A percentile compares a stretch with the other conserved stretches of the same genome.
phyloP scores from a whole-genome alignment of 2,329 filamentous ascomycete genomes.

The Leptoxyphium fumago region DNA sequence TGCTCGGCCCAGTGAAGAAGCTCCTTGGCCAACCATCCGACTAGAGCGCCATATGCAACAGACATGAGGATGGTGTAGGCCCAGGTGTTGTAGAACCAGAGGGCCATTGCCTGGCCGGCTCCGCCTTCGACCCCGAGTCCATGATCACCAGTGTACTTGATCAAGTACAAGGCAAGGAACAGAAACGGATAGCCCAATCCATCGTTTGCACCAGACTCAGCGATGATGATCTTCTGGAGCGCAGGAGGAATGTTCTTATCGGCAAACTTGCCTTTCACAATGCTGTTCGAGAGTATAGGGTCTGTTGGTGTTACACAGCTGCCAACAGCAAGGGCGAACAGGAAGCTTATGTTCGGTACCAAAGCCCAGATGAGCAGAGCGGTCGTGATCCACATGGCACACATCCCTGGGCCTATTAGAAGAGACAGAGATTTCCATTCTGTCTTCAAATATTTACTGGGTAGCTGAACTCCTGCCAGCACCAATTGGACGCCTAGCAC shows the following conservation, averaged over 20 bases:
- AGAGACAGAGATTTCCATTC: conserved; percentile 66
- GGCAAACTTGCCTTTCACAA: conserved; percentile 86
- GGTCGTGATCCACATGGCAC: conserved; percentile 72
- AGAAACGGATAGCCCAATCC: conserved; percentile 80
- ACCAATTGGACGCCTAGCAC: conserved; percentile 85
- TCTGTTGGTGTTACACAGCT: conserved; percentile 89
- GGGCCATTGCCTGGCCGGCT: conserved; percentile 50
- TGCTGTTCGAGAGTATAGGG: conserved; percentile 73
- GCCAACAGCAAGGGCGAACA: conserved; percentile 66
- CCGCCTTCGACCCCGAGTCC: conserved; percentile 43
- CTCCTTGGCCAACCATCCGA: conserved; percentile 71
- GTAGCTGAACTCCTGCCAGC: conserved; percentile 74
- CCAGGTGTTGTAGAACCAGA: conserved; percentile 81
- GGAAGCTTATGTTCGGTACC: conserved; percentile 54
- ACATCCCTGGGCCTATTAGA: conserved; percentile 74
- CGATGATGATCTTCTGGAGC: conserved; percentile 52
- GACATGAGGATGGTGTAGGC: conserved; percentile 70
- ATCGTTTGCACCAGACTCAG: conserved; percentile 77
- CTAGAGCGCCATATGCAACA: conserved; percentile 57
- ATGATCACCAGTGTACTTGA: conserved; percentile 55
- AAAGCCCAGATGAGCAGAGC: conserved; percentile 64
- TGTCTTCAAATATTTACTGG: conserved; percentile 61
- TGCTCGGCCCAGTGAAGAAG: conserved; percentile 74
- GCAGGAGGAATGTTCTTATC: conserved; percentile 76
- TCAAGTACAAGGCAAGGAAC: conserved; percentile 69